Evolutionary conservation across 257 asterid species (phyloP).

Genomic region (Eucommia ulmoides): DNA sequence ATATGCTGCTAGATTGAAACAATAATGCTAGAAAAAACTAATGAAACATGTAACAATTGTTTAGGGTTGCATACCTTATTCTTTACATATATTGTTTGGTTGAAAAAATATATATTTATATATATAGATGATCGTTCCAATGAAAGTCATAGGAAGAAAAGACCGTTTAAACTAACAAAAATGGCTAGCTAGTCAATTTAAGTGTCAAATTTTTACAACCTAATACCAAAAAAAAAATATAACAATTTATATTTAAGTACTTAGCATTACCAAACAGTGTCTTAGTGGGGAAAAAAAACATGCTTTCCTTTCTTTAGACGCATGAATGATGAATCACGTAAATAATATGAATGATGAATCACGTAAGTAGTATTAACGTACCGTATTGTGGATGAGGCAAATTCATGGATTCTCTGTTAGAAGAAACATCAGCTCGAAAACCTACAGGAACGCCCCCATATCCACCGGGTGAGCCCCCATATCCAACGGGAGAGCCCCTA

Average conservation of each 20-base stretch:
- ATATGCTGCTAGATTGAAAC: too few species aligned
- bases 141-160: too few species aligned
- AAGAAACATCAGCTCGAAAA: slow-evolving; percentile 1
- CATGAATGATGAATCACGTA: not conserved
- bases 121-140: too few species aligned
- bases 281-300: not conserved
- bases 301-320: not conserved
- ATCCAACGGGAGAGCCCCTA: too few species aligned
- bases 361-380: not conserved
- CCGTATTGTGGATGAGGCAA: slow-evolving; percentile 8
- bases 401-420: slow-evolving; percentile 2
- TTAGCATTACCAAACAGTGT: not conserved
- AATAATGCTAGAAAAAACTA: too few species aligned
- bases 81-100: not conserved
- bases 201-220: not conserved
- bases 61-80: not conserved
- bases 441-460: slow-evolving; percentile 5
- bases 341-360: not conserved
- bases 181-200: not conserved
- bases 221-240: too few species aligned
- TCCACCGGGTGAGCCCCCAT: too few species aligned
- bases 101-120: too few species aligned
- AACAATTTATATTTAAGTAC: not conserved
- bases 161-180: not conserved
- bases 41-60: too few species aligned